Evolutionary conservation across 2,329 filamentous ascomycete species (phyloP), one percentile per base, ranked within the genome.

Genomic region (Verticillium nubilum): DNA sequence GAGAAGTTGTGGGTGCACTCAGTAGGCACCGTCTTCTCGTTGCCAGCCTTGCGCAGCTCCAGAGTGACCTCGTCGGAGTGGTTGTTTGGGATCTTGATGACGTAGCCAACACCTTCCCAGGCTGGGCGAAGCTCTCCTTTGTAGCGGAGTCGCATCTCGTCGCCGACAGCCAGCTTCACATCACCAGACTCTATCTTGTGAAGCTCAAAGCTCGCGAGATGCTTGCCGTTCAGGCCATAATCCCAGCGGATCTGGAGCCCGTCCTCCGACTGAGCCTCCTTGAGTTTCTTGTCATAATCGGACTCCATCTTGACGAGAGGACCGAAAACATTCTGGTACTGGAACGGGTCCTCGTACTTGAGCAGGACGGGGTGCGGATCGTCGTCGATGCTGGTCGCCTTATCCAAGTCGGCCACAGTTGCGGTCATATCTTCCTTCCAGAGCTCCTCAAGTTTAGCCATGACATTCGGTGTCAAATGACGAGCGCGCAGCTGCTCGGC

Each of bases 51-150:
- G 66, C 95, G 90, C 70, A 99, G 78, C 73, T 99, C 95, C 64
- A 99, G 89, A 10, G 90, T 96, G 57, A 99, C 95, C 73, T 99
- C 94, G 69, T 99, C 95, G 15, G 93, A 97, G 78, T 97, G 92
- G 75, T 98, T 98, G 81, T 99, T 98, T 25, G 95, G 96, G 61
- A 99, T 98, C 78, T 99, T 99, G 78, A 98, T 93, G 62, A 99
- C 95, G 74, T 99, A 99, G 64, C 95, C 95, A 33, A 99, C 95
- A 37, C 95, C 95, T 73, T 99, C 95, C 95, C 95, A 99, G 61
- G 91, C 86, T 15, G 90, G 85, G 50, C 93, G 90, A 56, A 99
- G 81, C 74, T 98, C 95, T 66, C 96, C 95, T 66, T 92, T 96
- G 77, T 99, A 99, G 67, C 95, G 92, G 64, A 99, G 81, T 52